These are phyloP conservation scores for Pichia deserticola DNA, from an alignment of 805 yeast genomes.

Conservation along the genomic window DNA sequence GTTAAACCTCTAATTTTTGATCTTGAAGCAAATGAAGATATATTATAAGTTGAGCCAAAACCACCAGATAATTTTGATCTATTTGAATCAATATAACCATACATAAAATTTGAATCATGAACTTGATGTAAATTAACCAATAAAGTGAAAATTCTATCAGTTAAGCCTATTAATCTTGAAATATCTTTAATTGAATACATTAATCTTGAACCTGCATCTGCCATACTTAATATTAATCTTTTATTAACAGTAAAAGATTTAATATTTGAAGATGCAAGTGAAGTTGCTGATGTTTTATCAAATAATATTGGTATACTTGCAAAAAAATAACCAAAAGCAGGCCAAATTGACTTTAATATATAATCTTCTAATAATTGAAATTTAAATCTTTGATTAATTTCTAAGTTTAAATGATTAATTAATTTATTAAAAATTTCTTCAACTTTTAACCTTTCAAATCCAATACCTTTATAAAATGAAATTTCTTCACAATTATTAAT, in stretches of 20 bases:
- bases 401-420: slow-evolving; percentile 27
- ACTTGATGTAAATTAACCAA: slow-evolving; percentile 75
- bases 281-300: slow-evolving; percentile 20
- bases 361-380: slow-evolving; percentile 80
- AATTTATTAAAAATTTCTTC: slow-evolving; percentile 50
- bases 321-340: slow-evolving; percentile 88
- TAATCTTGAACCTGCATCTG: slow-evolving; percentile 91
- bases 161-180: slow-evolving; percentile 84
- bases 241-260: slow-evolving; percentile 86
- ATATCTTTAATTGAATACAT: slow-evolving; percentile 93
- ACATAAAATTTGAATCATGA: slow-evolving; percentile 54
- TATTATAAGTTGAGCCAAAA: slow-evolving; percentile 25
- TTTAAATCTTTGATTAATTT: slow-evolving; percentile 50
- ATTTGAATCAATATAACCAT: slow-evolving; percentile 29
- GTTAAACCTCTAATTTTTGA: slow-evolving; percentile 15
- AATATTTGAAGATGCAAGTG: slow-evolving; percentile 44
- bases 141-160: slow-evolving; percentile 75
- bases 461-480: slow-evolving; percentile 86
- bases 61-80: slow-evolving; percentile 18
- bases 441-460: slow-evolving; percentile 65
- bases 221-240: slow-evolving; percentile 80
- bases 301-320: slow-evolving; percentile 83
- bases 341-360: slow-evolving; percentile 86
- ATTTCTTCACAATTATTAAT: slow-evolving; percentile 90
- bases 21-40: slow-evolving; percentile 27